Conservation (phyloP, 345 rosid species). For the Pistacia atlantica region DNA sequence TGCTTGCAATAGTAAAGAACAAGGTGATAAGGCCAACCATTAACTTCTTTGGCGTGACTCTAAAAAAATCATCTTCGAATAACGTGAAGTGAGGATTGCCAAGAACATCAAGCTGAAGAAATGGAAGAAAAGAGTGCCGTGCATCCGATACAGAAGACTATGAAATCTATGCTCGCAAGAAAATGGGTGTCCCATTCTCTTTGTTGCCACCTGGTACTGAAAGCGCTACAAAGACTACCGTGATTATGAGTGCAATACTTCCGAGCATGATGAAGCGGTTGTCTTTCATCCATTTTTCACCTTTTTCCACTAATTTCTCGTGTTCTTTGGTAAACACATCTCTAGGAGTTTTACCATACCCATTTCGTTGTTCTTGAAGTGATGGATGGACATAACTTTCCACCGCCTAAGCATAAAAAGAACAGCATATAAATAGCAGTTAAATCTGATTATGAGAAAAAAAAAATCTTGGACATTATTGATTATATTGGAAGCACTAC, state of each 20-base stretch:
- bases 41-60: no score
- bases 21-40: no score
- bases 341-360: neutral
- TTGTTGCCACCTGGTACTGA: neutral
- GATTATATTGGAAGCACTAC: neutral
- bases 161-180: no score
- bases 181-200: neutral
- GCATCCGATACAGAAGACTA: neutral
- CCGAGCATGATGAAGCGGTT: neutral
- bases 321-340: neutral
- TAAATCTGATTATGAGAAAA: no score
- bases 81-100: neutral
- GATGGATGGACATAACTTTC: neutral
- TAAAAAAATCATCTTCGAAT: neutral
- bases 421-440: neutral
- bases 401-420: neutral
- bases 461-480: no score
- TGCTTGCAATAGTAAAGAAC: no score
- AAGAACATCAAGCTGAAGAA: no score
- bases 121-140: no score
- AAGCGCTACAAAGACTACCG: neutral
- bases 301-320: neutral
- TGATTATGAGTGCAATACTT: constrained; percentile 4
- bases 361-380: neutral
- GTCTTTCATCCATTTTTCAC: constrained; percentile 5